Conservation (phyloP, 202 grass and related monocot species). For the Setaria italica region DNA sequence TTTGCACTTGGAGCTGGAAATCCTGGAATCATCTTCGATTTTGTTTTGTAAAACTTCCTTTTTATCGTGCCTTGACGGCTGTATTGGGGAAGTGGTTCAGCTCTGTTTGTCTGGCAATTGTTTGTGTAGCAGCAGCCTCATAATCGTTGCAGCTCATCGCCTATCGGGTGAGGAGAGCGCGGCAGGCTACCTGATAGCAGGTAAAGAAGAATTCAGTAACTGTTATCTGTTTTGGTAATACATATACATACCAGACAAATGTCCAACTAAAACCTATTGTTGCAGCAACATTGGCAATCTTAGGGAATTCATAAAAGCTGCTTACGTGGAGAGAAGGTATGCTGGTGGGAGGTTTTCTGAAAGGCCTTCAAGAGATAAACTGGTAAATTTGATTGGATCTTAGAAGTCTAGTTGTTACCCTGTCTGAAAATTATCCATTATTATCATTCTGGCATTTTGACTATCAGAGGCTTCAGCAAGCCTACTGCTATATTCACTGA, state of each 20-base stretch:
- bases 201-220: conserved; percentile 29
- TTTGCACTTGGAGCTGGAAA: background rate
- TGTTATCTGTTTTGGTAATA: conserved; percentile 15
- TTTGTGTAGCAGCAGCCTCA: no score
- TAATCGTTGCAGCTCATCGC: no score
- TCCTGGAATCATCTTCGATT: background rate
- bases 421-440: conserved; percentile 22
- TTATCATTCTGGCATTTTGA: conserved; percentile 1
- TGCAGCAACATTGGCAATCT: conserved; percentile 67
- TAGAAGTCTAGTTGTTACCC: background rate
- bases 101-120: no score
- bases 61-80: background rate
- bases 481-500: background rate
- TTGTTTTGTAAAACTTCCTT: background rate
- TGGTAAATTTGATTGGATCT: conserved; percentile 48
- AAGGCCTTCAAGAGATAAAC: conserved; percentile 87
- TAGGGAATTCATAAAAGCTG: conserved; percentile 89
- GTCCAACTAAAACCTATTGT: conserved; percentile 31
- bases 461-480: conserved; percentile 3
- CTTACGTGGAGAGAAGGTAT: conserved; percentile 82
- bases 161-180: no score
- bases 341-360: conserved; percentile 61
- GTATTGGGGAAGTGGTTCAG: no score
- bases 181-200: conserved; percentile 71
- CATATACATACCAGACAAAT: background rate